Base-by-base conservation (phyloP, 805 yeast genomes). In the Nakazawaea ernobii region DNA sequence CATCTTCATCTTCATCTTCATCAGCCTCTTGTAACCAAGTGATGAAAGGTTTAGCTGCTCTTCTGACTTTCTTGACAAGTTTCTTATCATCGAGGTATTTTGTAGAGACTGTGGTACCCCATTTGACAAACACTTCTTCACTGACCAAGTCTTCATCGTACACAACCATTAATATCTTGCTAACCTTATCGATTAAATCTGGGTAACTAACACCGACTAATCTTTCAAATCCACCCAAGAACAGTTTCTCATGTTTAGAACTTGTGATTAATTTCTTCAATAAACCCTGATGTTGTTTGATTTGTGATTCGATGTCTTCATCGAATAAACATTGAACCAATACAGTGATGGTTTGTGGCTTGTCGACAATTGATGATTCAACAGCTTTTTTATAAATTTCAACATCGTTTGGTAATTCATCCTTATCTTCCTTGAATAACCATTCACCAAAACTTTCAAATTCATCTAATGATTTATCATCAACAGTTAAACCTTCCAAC, bases 21-120 rank as follows among this genome's bases (percentile, higher is more conserved):
- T 89, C 97, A 51, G 99, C 98, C 67, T 86, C 91, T 62, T 89
- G 84, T 56, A 94, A 79, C 99, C 99, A 94, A 55, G 85, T 82
- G 54, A 94, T 72, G 70, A 94, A 94, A 29, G 98, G 96, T 70
- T 90, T 91, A 52, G 97, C 97, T 40, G 97, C 94, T 69, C 83
- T 87, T 69, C 97, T 86, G 44, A 91, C 96, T 77, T 87, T 92
- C 73, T 92, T 92, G 45, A 95, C 84, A 32, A 82, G 75, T 41
- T 89, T 95, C 72, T 92, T 94, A 29, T 48, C 50, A 52, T 95
- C 86, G 51, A 94, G 97, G 60, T 84, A 94, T 68, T 90, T 91
- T 74, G 90, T 90, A 45, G 96, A 86, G 42, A 87, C 91, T 68
- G 82, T 90, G 45, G 92, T 78, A 60, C 97, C 97, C 89, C 96